Base-by-base conservation (phyloP, 352 stramenopile genomes). In the Globisporangium yorkense region DNA sequence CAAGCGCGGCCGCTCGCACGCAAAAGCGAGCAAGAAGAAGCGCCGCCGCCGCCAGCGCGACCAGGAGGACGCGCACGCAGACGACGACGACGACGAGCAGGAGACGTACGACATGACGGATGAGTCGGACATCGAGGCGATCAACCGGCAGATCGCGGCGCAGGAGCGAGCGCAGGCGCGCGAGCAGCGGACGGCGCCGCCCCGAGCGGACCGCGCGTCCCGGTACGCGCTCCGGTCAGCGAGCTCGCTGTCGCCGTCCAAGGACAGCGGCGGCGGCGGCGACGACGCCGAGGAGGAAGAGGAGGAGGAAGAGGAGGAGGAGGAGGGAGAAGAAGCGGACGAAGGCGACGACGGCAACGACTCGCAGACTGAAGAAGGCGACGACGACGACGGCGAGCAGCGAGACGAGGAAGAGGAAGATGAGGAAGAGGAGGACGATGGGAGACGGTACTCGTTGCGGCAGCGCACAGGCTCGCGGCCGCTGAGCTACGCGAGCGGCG, bases 181-280 rank as follows among this genome's bases (percentile, higher is more conserved):
- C 8, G 72, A 40, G 0, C 40, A 74, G 13, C 51, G 67, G 37
- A 61, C 52, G 52, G 57, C 54, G 41, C 56, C 62, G 47, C 37
- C 56, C 6, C 56, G 54, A 12, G 59, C 65, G 18, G 67, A 60
- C 6, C 65, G 68, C n/a, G 64, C 71, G 9, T 70, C 71, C 5
- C 74, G 78, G 16, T 92, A 90, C 47, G 71, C 78, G 4, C 57
- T 92, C 56, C 80, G 82, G 13, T 85, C 71, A 1, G 68, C 70
- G 45, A 59, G 67, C 8, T 62, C 60, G 2, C 44, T 62, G 13
- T 77, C 65, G 4, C 73, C 74, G 46, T 54, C 74, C 35, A 68
- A 60, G 33, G 33, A 37, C 1, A 65, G 66, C n/a, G 63, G 56
- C 5, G 24, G 58, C 1, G 53, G 65, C n/a, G 52, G 72, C 2